These are phyloP conservation scores for Plasmodium gaboni DNA, from an alignment of 169 alveolate species.

Conservation along the genomic window DNA sequence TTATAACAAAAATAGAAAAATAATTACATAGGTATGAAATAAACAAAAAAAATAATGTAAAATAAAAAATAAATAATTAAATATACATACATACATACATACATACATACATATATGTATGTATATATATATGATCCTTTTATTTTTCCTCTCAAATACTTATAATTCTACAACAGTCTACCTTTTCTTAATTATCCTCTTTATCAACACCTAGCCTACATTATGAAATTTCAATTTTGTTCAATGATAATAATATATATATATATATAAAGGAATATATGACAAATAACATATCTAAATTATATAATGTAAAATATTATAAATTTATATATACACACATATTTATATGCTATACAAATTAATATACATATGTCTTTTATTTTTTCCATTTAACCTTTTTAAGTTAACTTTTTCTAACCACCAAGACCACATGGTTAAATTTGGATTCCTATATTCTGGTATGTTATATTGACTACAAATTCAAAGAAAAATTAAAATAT, in stretches of 20 bases:
- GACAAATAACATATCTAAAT: no score
- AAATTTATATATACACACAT: background rate
- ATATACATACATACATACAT: background rate
- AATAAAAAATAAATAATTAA: background rate
- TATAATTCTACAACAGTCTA: no score
- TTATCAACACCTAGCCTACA: no score
- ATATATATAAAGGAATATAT: no score
- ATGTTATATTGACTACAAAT: slow-evolving; percentile 44
- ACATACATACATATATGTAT: background rate
- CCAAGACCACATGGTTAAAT: slow-evolving; percentile 74
- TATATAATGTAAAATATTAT: no score
- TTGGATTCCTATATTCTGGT: slow-evolving; percentile 69
- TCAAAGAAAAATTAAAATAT: slow-evolving; percentile 2
- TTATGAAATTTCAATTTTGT: no score
- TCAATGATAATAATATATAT: no score
- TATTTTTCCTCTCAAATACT: background rate
- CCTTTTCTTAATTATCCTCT: no score
- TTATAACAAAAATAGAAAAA: no score
- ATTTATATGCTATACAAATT: background rate
- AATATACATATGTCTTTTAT: slow-evolving; percentile 11
- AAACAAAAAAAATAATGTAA: no score
- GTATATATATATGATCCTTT: background rate
- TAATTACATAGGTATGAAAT: no score
- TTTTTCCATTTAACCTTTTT: slow-evolving; percentile 30
- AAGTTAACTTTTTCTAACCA: slow-evolving; percentile 67